Evolutionary conservation across 805 yeast genomes (phyloP), one percentile per base, ranked within the genome.

Genomic region (Wickerhamomyces bisporus): DNA sequence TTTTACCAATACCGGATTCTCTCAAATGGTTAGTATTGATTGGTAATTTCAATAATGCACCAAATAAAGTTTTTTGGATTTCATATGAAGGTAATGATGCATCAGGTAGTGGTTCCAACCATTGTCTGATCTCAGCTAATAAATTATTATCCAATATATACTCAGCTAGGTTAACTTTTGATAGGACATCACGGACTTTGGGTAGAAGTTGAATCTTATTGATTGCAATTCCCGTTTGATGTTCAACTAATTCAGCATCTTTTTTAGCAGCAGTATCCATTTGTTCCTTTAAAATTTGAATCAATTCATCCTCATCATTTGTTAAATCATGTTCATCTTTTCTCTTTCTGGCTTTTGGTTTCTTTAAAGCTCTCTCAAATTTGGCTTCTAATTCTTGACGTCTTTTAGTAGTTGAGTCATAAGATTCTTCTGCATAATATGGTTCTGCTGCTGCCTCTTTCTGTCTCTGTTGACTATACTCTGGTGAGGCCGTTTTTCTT

Each of bases 41-140:
- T 17, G 98, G 98, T 42, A 93, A 70, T 39, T 79, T 73, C 24
- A 75, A 71, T 40, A 93, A 65, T 26, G 95, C 83, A 15, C 69
- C 67, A 49, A 93, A 85, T 50, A 93, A 65, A 39, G 84, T 89
- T 60, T 83, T 86, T 61, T 93, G 98, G 48, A 93, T 91, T 60
- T 88, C 95, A 65, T 84, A 93, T 1, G 96, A 89, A n/a, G 99
- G 99, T 64, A 93, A 71, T 10, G 96, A 86, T 32, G 94, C 95
- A 69, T 94, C 98, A 4, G 98, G 98, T 52, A 93, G 71, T 23
- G 99, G 99, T 62, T 93, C 99, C 41, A 93, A 71, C 99, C 99
- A 93, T 59, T 87, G 81, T 50, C 98, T 75, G 20, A 93, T 89
- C 35, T 95, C 91, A 53, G 91, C 97, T 42, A 93, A 69, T 51